Conservation (phyloP, 2,329 filamentous ascomycete genomes). For the Tolypocladium sp. region DNA sequence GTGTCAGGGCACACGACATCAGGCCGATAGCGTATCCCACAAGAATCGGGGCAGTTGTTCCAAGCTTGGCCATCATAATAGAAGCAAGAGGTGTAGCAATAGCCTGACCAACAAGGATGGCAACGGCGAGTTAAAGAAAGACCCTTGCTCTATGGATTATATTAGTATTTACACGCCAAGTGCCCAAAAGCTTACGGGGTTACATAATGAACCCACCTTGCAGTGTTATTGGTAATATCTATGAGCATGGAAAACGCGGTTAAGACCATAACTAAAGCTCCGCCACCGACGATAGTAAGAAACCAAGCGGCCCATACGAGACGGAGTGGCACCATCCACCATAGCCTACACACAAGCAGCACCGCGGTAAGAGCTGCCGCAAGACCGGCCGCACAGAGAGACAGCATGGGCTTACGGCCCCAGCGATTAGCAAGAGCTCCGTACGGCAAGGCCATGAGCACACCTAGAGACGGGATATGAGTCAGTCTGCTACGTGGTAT, state of each 20-base stretch:
- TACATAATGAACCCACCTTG: neutral
- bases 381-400: neutral
- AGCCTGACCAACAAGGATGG: neutral
- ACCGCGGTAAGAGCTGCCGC: neutral
- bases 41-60: neutral
- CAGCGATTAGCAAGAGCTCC: neutral
- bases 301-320: neutral
- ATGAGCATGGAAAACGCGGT: neutral
- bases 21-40: neutral
- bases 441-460: neutral
- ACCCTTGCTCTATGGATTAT: neutral
- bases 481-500: neutral
- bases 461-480: neutral
- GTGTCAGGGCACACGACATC: neutral
- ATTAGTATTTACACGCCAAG: neutral
- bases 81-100: neutral
- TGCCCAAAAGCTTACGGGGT: neutral
- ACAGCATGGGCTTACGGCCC: neutral
- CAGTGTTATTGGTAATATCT: neutral
- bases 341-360: neutral
- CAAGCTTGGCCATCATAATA: neutral
- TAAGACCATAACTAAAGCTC: neutral
- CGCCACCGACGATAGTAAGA: neutral
- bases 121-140: neutral
- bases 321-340: neutral